Conservation (phyloP, 345 rosid species). For the Pistacia atlantica region DNA sequence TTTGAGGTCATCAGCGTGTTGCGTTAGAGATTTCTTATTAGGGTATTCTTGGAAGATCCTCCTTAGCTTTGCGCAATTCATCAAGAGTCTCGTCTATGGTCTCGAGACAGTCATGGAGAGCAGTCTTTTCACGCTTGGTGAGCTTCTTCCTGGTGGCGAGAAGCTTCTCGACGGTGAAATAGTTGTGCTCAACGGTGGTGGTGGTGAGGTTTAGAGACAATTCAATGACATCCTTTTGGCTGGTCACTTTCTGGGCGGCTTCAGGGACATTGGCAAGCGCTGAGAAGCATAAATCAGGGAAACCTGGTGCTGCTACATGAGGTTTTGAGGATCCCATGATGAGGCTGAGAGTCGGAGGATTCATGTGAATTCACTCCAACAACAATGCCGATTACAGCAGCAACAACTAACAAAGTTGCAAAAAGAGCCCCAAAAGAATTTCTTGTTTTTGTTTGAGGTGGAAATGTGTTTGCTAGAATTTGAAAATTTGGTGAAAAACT, state of each 20-base stretch:
- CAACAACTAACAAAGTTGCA: constrained; percentile 40
- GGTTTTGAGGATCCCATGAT: constrained; percentile 62
- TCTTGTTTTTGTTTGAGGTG: constrained; percentile 32
- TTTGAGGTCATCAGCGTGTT: constrained; percentile 82
- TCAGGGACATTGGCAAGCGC: constrained; percentile 48
- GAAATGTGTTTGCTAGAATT: constrained; percentile 22
- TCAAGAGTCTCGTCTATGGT: constrained; percentile 84
- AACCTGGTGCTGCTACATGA: constrained; percentile 62
- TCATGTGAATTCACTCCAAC: constrained; percentile 37
- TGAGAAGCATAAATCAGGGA: constrained; percentile 78
- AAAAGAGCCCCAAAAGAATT: constrained; percentile 32
- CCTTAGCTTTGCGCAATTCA: constrained; percentile 58
- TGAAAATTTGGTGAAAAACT: constrained; percentile 23
- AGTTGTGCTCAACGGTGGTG: constrained; percentile 31
- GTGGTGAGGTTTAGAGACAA: constrained; percentile 32
- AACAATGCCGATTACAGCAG: constrained; percentile 43
- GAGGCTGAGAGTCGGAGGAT: constrained; percentile 39
- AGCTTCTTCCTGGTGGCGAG: constrained; percentile 19
- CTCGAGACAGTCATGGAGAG: constrained; percentile 89
- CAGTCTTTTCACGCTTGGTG: constrained; percentile 61
- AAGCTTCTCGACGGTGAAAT: constrained; percentile 32
- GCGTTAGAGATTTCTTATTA: constrained; percentile 50
- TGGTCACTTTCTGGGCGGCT: constrained; percentile 26
- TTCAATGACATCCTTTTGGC: constrained; percentile 40
- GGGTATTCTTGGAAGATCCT: constrained; percentile 73